Evolutionary conservation across 2,329 filamentous ascomycete species (phyloP).

Genomic region (Pezicula radicicola): DNA sequence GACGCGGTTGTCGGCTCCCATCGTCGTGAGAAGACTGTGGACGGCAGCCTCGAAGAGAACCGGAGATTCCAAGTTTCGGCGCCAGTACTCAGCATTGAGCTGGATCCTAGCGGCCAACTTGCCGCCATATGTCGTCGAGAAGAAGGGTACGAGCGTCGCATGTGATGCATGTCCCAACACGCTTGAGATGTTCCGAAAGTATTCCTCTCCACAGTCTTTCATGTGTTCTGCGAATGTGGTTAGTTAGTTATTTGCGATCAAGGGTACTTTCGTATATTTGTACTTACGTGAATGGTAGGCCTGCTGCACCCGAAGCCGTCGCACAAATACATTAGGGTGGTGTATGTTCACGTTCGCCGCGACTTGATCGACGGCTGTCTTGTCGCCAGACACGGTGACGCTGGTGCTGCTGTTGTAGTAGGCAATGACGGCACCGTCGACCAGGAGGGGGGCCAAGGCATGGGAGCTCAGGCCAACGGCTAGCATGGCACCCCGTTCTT

Average conservation of each 20-base stretch:
- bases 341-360: conserved; percentile 7
- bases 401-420: conserved; percentile 18
- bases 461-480: not conserved
- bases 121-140: no score
- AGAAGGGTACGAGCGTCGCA: no score
- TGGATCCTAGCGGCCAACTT: no score
- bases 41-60: conserved; percentile 5
- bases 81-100: conserved; percentile 5
- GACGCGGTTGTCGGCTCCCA: conserved; percentile 8
- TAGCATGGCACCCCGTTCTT: conserved; percentile 23
- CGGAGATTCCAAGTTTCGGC: conserved; percentile 1
- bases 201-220: no score
- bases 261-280: not conserved
- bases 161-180: no score
- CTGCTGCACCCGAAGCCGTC: conserved; percentile 12
- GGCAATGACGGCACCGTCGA: conserved; percentile 17
- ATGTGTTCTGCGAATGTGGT: no score
- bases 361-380: not conserved
- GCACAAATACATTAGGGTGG: conserved; percentile 9
- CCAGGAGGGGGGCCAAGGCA: conserved; percentile 11
- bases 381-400: conserved; percentile 14
- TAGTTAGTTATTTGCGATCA: no score
- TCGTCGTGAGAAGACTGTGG: conserved; percentile 1
- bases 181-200: no score
- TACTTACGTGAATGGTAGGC: conserved; percentile 19